These are phyloP conservation scores for Candida piceae DNA, from an alignment of 805 yeast species.

Conservation along the genomic window DNA sequence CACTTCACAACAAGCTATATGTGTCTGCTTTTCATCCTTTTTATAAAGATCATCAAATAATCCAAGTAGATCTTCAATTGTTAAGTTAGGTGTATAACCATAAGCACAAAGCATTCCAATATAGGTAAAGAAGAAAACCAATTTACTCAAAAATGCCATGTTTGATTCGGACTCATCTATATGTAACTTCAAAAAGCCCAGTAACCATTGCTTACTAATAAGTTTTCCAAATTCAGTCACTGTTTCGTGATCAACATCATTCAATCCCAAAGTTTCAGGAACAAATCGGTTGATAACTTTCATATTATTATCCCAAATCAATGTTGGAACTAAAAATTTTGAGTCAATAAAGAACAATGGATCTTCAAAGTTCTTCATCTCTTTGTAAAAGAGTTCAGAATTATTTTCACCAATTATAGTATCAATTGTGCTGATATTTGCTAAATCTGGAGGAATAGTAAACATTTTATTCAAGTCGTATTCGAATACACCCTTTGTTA, in stretches of 20 bases:
- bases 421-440: constrained; percentile 11
- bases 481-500: constrained; percentile 18
- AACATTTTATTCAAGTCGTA: constrained; percentile 41
- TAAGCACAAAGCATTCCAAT: constrained; percentile 45
- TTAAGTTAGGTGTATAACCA: constrained; percentile 37
- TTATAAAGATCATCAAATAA: constrained; percentile 48
- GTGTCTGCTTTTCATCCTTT: constrained; percentile 66
- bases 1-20: constrained; percentile 70
- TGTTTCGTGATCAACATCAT: constrained; percentile 36
- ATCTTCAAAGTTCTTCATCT: constrained; percentile 41
- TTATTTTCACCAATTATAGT: constrained; percentile 15
- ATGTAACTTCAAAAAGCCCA: constrained; percentile 43
- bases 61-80: constrained; percentile 47
- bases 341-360: constrained; percentile 57
- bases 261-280: constrained; percentile 28
- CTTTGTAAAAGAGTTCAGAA: constrained; percentile 39
- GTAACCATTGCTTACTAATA: constrained; percentile 57
- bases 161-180: constrained; percentile 65
- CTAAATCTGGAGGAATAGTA: constrained; percentile 26
- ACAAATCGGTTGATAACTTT: constrained; percentile 38
- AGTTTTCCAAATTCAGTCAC: constrained; percentile 38
- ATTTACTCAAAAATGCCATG: constrained; percentile 59
- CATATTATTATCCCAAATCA: constrained; percentile 65
- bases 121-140: constrained; percentile 52
- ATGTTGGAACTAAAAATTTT: constrained; percentile 57